Evolutionary conservation across 208 protist genomes (phyloP), one percentile per base, ranked within the genome.

Genomic region (Tritrichomonas musculus): DNA sequence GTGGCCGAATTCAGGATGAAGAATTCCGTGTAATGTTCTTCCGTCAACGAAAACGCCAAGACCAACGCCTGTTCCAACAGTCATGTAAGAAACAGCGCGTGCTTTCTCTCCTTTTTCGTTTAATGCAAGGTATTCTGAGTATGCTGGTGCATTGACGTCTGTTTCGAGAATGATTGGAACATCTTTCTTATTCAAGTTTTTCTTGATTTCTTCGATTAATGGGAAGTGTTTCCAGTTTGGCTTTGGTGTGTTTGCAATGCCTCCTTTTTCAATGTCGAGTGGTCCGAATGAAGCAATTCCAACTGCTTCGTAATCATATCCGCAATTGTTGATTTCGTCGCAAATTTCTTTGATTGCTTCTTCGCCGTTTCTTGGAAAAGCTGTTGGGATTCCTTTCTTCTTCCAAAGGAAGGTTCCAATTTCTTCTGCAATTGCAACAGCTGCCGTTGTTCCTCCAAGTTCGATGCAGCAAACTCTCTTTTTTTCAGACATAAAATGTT

Each of bases 61-160:
- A n/a, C 96, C 96, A 20, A 97, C 94, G 60, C 96, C 96, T 33
- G 96, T 97, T 25, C 96, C 96, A 30, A 97, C 95, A 0, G 96
- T 97, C 36, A 97, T 94, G 60, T 97, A 97, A 0, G 94, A 92
- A 44, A 93, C 82, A n/a, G 93, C 94, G 53, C 84, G n/a, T n/a
- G n/a, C n/a, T n/a, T n/a, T n/a, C n/a, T n/a, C n/a, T 22, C 17
- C 53, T 36, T 60, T n/a, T 44, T 93, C 55, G 27, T 60, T 3
- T 11, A 60, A 13, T 53, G 44, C 77, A 3, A 57, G n/a, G 39
- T 57, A 88, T 88, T 88, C 77, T 20, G 41, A 53, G 17, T 55
- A 88, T 13, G 77, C 77, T 20, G 77, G 77, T 20, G 77, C 77
- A 57, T 88, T 88, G 0, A 88, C 77, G 44, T 88, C 77, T 57